Conservation (phyloP, 208 protist genomes). For the Wallacemonas collosoma region DNA sequence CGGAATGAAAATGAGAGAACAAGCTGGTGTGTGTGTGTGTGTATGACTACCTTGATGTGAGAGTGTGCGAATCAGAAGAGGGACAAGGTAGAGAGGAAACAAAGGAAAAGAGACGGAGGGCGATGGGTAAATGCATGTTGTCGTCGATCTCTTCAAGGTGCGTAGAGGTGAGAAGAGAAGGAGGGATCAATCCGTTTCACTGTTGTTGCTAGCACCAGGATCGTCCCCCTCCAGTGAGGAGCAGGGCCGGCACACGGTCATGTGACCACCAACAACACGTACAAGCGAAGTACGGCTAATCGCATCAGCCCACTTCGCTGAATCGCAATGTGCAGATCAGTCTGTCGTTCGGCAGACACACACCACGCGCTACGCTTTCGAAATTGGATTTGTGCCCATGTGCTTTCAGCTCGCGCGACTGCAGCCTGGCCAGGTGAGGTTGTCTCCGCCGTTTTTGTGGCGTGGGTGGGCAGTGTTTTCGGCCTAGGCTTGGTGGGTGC, state of each 20-base stretch:
- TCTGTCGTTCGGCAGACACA: not conserved
- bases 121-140: not conserved
- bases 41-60: not conserved
- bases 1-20: not conserved
- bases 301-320: not conserved
- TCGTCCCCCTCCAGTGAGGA: not conserved
- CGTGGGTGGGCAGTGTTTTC: not conserved
- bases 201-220: too few relatives aligned
- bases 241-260: not conserved
- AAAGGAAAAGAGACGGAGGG: slow-evolving; percentile 3
- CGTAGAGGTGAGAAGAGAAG: too few relatives aligned
- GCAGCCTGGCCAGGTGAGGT: too few relatives aligned
- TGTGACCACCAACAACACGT: too few relatives aligned
- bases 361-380: too few relatives aligned
- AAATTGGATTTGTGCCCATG: too few relatives aligned
- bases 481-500: not conserved
- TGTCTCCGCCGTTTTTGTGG: too few relatives aligned
- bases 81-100: slow-evolving; percentile 2
- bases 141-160: too few relatives aligned
- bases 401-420: too few relatives aligned
- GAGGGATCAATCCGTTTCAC: too few relatives aligned
- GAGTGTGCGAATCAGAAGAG: slow-evolving; percentile 3
- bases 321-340: not conserved
- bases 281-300: too few relatives aligned
- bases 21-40: not conserved